Percentiles rank a stretch among this genome's conserved stretches.
Conservation (phyloP, 306 rosid species). For the Vigna hirtella region DNA sequence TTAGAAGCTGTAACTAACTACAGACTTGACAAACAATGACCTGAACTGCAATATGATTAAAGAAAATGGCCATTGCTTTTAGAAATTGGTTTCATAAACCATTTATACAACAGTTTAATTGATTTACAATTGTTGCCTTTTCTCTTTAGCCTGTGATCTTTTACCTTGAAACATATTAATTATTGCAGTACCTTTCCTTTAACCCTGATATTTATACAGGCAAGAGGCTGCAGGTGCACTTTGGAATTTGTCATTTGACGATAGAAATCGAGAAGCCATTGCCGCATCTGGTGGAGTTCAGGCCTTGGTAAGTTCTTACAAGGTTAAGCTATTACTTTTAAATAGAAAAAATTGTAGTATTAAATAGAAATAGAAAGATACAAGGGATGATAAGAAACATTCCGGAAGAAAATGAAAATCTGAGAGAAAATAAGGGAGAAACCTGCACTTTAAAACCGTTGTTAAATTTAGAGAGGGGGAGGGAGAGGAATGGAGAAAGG, state of each 20-base stretch:
- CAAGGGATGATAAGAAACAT: constrained; percentile 22
- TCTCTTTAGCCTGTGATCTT: constrained; percentile 37
- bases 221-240: constrained; percentile 99
- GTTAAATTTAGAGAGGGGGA: neutral
- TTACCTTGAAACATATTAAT: constrained; percentile 17
- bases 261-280: constrained; percentile 97
- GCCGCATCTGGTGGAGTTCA: constrained; percentile 98
- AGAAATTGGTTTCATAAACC: neutral
- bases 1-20: neutral
- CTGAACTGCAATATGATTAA: constrained; percentile 1
- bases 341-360: neutral
- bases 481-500: neutral
- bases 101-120: neutral
- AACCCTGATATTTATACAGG: constrained; percentile 53
- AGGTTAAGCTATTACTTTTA: constrained; percentile 13
- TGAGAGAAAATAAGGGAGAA: neutral
- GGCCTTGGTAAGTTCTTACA: constrained; percentile 79
- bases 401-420: neutral
- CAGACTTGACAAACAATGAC: neutral
- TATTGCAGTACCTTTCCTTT: constrained; percentile 4
- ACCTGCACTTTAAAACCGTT: neutral
- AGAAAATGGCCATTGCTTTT: constrained; percentile 13
- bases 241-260: constrained; percentile 99
- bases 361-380: neutral
- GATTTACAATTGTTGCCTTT: constrained; percentile 17